phyloP scores from a whole-genome alignment of 2,329 filamentous ascomycete species.

The Emergomyces africanus region DNA sequence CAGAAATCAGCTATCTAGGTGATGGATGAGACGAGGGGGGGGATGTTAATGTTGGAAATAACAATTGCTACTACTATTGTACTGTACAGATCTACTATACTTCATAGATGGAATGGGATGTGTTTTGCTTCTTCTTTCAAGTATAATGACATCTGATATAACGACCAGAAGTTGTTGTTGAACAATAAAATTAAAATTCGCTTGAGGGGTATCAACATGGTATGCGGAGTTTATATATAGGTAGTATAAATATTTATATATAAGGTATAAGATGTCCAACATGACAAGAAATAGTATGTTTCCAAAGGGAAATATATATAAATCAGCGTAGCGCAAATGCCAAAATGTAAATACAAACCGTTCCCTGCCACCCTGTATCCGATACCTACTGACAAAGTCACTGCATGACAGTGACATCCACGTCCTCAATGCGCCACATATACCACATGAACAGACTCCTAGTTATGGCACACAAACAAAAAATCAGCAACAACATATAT shows the following conservation, averaged over 20 bases:
- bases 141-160: background rate
- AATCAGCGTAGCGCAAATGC: background rate
- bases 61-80: background rate
- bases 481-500: no score
- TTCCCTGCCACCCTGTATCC: constrained; percentile 6
- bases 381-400: background rate
- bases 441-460: constrained; percentile 97
- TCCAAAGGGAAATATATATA: no score
- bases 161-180: background rate
- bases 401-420: constrained; percentile 49
- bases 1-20: background rate
- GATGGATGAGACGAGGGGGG: background rate
- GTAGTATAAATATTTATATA: background rate
- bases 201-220: background rate
- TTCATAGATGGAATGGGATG: constrained; percentile 7
- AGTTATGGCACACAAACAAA: background rate
- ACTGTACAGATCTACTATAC: constrained; percentile 2
- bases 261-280: background rate
- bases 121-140: constrained; percentile 11
- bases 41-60: background rate
- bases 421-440: constrained; percentile 81
- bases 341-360: background rate
- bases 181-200: background rate
- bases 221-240: no score
- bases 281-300: background rate